Conservation (phyloP, 176 grass and related monocot species). For the Poa annua region DNA sequence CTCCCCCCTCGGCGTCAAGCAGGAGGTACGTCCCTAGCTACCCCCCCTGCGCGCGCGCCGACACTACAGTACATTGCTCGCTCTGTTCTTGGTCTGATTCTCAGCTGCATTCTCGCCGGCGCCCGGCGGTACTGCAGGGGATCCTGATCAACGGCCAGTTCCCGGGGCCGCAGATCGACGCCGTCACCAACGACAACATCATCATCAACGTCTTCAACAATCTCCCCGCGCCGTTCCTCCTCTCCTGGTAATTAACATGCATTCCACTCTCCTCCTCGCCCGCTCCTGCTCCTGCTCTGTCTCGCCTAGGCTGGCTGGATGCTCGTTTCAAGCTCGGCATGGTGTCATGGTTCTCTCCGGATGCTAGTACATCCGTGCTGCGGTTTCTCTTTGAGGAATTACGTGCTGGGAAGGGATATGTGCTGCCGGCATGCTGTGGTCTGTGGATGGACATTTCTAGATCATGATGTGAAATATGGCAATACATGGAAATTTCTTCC, state of each 20-base stretch:
- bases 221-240: constrained; percentile 78
- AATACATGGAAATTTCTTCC: background rate
- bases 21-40: constrained; percentile 51
- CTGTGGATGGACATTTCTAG: too few species aligned
- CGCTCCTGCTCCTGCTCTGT: too few species aligned
- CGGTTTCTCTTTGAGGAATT: too few species aligned
- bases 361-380: too few species aligned
- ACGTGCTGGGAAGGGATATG: too few species aligned
- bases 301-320: too few species aligned
- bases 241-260: constrained; percentile 73
- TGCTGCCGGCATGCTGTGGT: too few species aligned
- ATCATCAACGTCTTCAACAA: constrained; percentile 96
- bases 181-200: constrained; percentile 95
- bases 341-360: too few species aligned
- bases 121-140: constrained; percentile 52
- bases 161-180: constrained; percentile 95
- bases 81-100: background rate
- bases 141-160: constrained; percentile 99
- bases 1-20: constrained; percentile 83
- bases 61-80: background rate
- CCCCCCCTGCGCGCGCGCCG: too few species aligned
- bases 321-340: too few species aligned
- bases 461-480: background rate
- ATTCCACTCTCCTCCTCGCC: background rate
- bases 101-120: background rate